Percentiles rank a stretch among this genome's conserved stretches.
Conservation (phyloP, 2,329 filamentous ascomycete species). For the Venturia oleaginea region DNA sequence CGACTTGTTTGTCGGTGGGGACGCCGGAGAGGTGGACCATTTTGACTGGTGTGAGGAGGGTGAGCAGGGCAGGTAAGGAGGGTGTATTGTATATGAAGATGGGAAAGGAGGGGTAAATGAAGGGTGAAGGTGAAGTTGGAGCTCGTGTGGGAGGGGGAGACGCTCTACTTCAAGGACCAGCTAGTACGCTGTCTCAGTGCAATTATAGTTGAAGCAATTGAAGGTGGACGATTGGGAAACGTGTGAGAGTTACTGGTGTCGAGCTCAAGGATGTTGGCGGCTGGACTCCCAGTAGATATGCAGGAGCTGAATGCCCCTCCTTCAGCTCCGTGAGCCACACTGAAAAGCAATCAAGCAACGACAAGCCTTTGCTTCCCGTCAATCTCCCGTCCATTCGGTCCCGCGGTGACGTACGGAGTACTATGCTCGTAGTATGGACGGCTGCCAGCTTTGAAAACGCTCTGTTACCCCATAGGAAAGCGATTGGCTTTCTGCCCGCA, state of each 20-base stretch:
- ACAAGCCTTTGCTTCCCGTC: neutral
- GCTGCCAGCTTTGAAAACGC: neutral
- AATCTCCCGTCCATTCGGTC: slow-evolving; percentile 3
- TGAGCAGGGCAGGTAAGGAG: neutral
- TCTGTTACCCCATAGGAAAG: neutral
- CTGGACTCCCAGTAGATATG: neutral
- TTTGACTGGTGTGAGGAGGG: slow-evolving; percentile 13
- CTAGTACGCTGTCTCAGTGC: neutral
- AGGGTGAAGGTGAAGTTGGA: neutral
- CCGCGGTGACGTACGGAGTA: neutral
- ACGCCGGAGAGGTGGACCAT: slow-evolving; percentile 44
- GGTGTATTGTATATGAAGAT: neutral
- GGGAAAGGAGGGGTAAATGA: neutral
- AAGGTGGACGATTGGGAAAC: neutral
- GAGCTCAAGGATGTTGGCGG: neutral
- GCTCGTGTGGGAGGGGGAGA: neutral
- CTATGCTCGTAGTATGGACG: too few relatives aligned
- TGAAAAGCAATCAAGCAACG: neutral
- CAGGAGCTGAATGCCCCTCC: neutral
- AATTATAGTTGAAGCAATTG: neutral
- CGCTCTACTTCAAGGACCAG: neutral
- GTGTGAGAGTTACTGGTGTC: neutral
- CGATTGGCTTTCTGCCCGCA: neutral
- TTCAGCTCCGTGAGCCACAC: neutral
- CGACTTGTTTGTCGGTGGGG: slow-evolving; percentile 31